Evolutionary conservation across 179 eudicot species (phyloP).

Genomic region (Drosera spatulata): DNA sequence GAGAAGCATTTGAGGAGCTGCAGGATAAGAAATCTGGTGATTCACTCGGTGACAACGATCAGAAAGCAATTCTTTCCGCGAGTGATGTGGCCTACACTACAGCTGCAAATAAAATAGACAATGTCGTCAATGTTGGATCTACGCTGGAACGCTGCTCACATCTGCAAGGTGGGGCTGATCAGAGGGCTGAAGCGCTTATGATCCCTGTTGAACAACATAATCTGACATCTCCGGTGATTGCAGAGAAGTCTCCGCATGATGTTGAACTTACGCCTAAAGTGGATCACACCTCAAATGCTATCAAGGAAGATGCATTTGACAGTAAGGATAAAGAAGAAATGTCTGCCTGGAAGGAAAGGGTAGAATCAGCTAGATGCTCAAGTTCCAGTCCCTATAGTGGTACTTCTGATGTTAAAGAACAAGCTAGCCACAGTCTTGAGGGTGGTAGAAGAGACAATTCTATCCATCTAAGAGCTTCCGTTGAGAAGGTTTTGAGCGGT

Average conservation of each 20-base stretch:
- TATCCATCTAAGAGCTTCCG: constrained; percentile 8
- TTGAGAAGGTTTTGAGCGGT: constrained; percentile 16
- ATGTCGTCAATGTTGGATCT: constrained; percentile 14
- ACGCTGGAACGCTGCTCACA: constrained; percentile 24
- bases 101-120: constrained; percentile 11
- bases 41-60: constrained; percentile 17
- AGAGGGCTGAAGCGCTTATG: constrained; percentile 4
- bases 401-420: constrained; percentile 14
- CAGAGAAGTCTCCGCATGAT: not conserved
- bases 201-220: constrained; percentile 5
- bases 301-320: constrained; percentile 5
- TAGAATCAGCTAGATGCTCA: constrained; percentile 18
- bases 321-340: constrained; percentile 4
- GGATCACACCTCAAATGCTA: not conserved
- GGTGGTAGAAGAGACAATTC: constrained; percentile 14
- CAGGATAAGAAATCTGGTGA: constrained; percentile 23
- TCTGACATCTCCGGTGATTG: not conserved
- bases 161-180: constrained; percentile 8
- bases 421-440: constrained; percentile 5
- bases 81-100: constrained; percentile 5
- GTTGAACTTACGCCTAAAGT: not conserved
- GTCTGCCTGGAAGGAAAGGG: constrained; percentile 12
- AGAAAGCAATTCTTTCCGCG: constrained; percentile 15
- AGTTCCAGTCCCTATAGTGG: constrained; percentile 23
- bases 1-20: constrained; percentile 60